Base-by-base conservation (phyloP, 768 basidiomycete genomes). In the Leccinum variicolor region DNA sequence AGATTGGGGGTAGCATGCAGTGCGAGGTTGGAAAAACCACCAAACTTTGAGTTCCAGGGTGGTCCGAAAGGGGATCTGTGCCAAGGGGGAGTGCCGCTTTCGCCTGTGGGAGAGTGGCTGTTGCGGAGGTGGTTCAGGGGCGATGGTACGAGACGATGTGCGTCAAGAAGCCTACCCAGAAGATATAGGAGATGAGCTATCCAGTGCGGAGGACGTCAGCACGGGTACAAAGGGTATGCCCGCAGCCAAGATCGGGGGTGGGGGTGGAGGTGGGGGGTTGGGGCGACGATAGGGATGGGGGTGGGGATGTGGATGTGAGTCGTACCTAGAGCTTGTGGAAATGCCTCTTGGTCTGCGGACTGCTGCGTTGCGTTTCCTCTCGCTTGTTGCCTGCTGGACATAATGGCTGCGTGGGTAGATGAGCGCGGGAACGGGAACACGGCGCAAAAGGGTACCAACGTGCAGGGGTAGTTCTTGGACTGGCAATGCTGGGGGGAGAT, bases 401-500 rank as follows among this genome's bases (percentile, higher is more conserved):
- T 75, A 85, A 68, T 92, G 88, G 58, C 89, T 91, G 67, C 61
- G 56, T 47, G 33, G 50, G 52, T 48, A 47, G 52, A 65, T 60
- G 59, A 60, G 55, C 55, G 65, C 57, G 60, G 63, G 63, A 60
- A 56, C 54, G 8, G 52, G 54, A 56, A 50, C 53, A 49, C 58
- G 58, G 62, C 57, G 62, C 55, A 43, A 58, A 63, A 54, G 28
- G 56, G 62, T 17, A 84, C 89, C 64, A 66, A 93, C 92, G 92
- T 94, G 91, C 92, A 95, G 47, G 90, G 87, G 67, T 90, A 92
- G 67, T 90, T 92, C 77, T 95, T 95, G 60, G 87, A 82, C 59
- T 85, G 73, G 72, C 92, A 95, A 67, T 94, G 92, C 87, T 94
- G 13, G 8, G 11, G 56, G 50, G 62, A 57, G 53, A 60, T 59